Conservation (phyloP, 306 rosid species). For the Spatholobus suberectus region DNA sequence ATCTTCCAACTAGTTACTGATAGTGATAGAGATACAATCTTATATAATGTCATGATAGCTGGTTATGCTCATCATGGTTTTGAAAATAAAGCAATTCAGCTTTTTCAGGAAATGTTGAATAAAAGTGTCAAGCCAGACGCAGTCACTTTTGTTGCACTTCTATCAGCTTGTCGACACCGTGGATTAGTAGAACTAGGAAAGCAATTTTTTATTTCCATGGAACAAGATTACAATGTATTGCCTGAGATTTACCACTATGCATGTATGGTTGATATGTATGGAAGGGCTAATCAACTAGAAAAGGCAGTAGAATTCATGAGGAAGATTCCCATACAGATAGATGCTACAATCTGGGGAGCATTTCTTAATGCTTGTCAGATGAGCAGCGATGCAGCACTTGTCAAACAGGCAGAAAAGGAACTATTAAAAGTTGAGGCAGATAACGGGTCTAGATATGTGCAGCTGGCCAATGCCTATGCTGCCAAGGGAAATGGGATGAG, state of each 20-base stretch:
- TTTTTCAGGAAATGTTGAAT: constrained; percentile 67
- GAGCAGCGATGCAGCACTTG: constrained; percentile 59
- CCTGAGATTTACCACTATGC: too few relatives aligned
- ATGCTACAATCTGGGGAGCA: too few relatives aligned
- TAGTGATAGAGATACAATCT: constrained; percentile 58
- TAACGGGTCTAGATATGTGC: constrained; percentile 72
- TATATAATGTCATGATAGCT: constrained; percentile 77
- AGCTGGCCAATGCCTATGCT: constrained; percentile 80
- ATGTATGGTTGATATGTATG: too few relatives aligned
- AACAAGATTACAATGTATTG: too few relatives aligned
- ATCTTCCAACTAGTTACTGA: constrained; percentile 46
- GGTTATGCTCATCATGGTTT: constrained; percentile 82
- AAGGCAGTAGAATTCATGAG: too few relatives aligned
- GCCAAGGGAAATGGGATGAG: constrained; percentile 76
- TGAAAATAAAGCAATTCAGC: constrained; percentile 61
- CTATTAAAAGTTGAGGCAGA: constrained; percentile 54
- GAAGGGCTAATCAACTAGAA: too few relatives aligned
- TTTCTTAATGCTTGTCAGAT: constrained; percentile 76
- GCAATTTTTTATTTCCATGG: too few relatives aligned
- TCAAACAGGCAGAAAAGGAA: constrained; percentile 60
- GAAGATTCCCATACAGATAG: too few relatives aligned
- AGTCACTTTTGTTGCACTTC: constrained; percentile 75
- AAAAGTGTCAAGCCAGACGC: constrained; percentile 62
- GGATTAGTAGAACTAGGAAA: too few relatives aligned
- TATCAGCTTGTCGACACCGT: constrained; percentile 86